A percentile compares a stretch with the other conserved stretches of the same genome.
Conservation (phyloP, 108 stramenopile genomes). For the Conticribra weissflogii region DNA sequence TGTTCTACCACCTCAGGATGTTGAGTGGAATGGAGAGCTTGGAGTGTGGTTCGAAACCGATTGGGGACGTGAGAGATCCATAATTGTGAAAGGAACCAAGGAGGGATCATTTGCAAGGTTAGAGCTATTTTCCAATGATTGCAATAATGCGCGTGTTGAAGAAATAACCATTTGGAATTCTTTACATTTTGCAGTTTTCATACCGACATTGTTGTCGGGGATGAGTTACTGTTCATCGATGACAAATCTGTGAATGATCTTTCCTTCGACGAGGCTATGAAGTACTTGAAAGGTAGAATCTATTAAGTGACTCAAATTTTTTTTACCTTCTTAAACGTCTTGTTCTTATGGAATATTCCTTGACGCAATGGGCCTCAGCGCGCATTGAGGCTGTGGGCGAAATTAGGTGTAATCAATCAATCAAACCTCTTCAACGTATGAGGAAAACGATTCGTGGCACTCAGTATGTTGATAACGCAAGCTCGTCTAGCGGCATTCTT, state of each 20-base stretch:
- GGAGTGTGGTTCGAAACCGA: conserved; percentile 97
- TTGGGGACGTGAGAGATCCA: conserved; percentile 65
- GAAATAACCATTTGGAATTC: too few relatives aligned
- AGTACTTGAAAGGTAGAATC: conserved; percentile 53
- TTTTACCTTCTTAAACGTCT: too few relatives aligned
- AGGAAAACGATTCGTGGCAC: conserved; percentile 17
- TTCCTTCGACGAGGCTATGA: conserved; percentile 89
- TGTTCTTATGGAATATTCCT: too few relatives aligned
- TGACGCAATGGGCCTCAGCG: too few relatives aligned
- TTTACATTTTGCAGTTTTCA: conserved; percentile 18
- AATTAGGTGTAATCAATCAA: neutral
- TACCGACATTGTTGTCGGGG: conserved; percentile 90
- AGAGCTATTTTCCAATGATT: too few relatives aligned
- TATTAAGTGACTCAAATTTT: neutral
- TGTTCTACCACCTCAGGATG: conserved; percentile 63
- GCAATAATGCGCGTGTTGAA: too few relatives aligned
- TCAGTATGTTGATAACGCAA: neutral
- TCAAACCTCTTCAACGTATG: conserved; percentile 15
- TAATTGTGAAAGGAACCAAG: conserved; percentile 91
- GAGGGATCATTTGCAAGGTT: conserved; percentile 81
- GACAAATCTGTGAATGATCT: conserved; percentile 61
- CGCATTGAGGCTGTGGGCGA: neutral
- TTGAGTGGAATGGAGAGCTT: conserved; percentile 77
- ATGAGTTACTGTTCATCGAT: conserved; percentile 89
- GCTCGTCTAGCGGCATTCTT: conserved; percentile 31